Evolutionary conservation across 768 basidiomycete genomes (phyloP).

Genomic region (Pluteus cervinus): DNA sequence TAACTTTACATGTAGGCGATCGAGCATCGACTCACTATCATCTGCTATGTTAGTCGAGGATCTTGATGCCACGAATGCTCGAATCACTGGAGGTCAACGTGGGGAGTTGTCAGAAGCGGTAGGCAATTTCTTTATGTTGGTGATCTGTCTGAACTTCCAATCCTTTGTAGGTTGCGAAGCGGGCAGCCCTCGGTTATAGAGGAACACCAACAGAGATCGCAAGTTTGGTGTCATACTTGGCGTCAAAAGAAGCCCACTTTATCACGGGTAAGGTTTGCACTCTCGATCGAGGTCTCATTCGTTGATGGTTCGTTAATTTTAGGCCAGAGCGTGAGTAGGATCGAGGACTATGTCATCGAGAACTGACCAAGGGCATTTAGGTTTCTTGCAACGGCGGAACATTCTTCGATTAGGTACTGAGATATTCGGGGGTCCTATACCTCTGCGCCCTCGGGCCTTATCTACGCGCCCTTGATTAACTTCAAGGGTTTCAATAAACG

Average conservation of each 20-base stretch:
- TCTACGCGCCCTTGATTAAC: no score
- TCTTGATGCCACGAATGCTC: background rate
- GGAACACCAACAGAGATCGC: constrained; percentile 22
- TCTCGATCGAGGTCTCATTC: background rate
- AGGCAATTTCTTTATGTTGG: background rate
- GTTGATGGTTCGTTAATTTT: no score
- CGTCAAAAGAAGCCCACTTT: constrained; percentile 23
- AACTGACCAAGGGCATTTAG: no score
- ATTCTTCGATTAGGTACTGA: no score
- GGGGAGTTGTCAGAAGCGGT: background rate
- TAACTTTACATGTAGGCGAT: background rate
- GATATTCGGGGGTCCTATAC: no score
- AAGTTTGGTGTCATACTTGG: constrained; percentile 24
- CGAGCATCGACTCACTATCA: background rate
- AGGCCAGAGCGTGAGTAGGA: background rate
- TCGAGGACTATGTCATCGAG: background rate
- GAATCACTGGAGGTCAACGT: background rate
- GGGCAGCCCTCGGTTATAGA: constrained; percentile 8
- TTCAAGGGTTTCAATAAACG: no score
- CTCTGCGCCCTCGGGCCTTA: no score
- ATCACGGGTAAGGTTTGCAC: constrained; percentile 18
- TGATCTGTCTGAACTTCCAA: background rate
- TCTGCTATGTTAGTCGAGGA: background rate
- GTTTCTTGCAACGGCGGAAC: constrained; percentile 2
- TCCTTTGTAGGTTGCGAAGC: background rate